Evolutionary conservation across 768 basidiomycete species (phyloP).

Genomic region (Gloeopeniophorella convolvens): DNA sequence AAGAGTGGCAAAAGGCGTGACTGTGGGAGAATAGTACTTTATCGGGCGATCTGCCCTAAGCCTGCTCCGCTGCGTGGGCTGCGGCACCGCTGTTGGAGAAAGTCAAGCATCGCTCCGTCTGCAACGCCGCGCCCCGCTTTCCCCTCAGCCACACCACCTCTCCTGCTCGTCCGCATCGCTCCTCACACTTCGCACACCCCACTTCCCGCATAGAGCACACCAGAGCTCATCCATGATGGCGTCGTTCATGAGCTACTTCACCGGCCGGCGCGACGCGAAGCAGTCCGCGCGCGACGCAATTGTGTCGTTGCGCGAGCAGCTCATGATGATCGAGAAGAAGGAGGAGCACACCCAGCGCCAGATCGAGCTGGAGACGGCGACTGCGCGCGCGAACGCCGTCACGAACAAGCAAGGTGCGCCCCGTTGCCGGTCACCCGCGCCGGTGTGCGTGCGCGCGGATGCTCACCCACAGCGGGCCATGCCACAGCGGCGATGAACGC

Average conservation of each 20-base stretch:
- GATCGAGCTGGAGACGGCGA: conserved; percentile 90
- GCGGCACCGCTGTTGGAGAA: too few relatives aligned
- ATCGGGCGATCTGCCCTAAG: too few relatives aligned
- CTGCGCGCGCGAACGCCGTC: conserved; percentile 89
- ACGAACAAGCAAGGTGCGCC: conserved; percentile 84
- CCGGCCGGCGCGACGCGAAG: conserved; percentile 74
- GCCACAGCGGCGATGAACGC: conserved; percentile 77
- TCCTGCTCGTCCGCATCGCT: too few relatives aligned
- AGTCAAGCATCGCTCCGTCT: too few relatives aligned
- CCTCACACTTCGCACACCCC: background rate
- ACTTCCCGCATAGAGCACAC: background rate
- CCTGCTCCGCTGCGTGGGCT: too few relatives aligned
- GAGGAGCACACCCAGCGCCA: conserved; percentile 95
- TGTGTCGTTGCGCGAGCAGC: conserved; percentile 84
- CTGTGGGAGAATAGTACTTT: too few relatives aligned
- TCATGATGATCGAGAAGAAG: conserved; percentile 98
- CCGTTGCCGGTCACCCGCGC: background rate
- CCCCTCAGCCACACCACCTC: too few relatives aligned
- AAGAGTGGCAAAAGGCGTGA: too few relatives aligned
- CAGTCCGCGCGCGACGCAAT: conserved; percentile 89
- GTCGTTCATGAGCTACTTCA: conserved; percentile 79
- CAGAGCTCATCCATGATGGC: conserved; percentile 22
- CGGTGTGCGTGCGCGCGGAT: background rate
- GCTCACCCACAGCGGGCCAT: too few relatives aligned
- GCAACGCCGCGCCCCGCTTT: too few relatives aligned